Evolutionary conservation across 257 asterid species (phyloP).

Genomic region (Gentiana macrophylla): DNA sequence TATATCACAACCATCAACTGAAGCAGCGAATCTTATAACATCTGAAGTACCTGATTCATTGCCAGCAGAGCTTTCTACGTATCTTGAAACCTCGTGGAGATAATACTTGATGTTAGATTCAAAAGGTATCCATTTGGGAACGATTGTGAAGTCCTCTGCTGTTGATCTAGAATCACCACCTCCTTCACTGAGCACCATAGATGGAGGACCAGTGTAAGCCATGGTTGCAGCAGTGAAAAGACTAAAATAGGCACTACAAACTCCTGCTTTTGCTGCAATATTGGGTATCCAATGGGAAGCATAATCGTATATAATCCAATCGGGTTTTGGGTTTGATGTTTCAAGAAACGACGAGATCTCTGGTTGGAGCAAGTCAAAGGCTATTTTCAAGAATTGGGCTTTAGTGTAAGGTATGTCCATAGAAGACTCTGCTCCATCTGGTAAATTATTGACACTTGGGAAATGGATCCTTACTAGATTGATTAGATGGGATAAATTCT

Average conservation of each 20-base stretch:
- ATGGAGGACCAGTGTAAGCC: conserved; percentile 70
- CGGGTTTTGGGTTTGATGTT: conserved; percentile 42
- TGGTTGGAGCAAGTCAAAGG: conserved; percentile 54
- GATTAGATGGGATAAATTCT: conserved; percentile 35
- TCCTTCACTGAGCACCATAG: conserved; percentile 21
- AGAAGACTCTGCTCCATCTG: conserved; percentile 65
- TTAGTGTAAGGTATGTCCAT: conserved; percentile 68
- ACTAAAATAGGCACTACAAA: conserved; percentile 45
- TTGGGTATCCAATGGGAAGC: conserved; percentile 75
- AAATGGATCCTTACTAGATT: conserved; percentile 34
- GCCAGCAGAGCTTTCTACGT: conserved; percentile 57
- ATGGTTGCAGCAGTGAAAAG: conserved; percentile 67
- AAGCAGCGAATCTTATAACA: conserved; percentile 37
- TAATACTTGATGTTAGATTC: conserved; percentile 34
- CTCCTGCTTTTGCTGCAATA: conserved; percentile 28
- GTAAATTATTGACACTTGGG: conserved; percentile 41
- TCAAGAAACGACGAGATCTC: conserved; percentile 40
- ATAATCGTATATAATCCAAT: conserved; percentile 71
- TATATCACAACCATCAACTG: conserved; percentile 47
- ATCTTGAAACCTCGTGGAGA: conserved; percentile 47
- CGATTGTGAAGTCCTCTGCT: conserved; percentile 45
- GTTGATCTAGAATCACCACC: conserved; percentile 23
- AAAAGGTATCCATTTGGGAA: conserved; percentile 70
- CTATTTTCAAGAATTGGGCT: conserved; percentile 62
- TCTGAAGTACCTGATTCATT: conserved; percentile 58